Conservation (phyloP, 169 alveolate genomes). For the Plasmodium gallinaceum region DNA sequence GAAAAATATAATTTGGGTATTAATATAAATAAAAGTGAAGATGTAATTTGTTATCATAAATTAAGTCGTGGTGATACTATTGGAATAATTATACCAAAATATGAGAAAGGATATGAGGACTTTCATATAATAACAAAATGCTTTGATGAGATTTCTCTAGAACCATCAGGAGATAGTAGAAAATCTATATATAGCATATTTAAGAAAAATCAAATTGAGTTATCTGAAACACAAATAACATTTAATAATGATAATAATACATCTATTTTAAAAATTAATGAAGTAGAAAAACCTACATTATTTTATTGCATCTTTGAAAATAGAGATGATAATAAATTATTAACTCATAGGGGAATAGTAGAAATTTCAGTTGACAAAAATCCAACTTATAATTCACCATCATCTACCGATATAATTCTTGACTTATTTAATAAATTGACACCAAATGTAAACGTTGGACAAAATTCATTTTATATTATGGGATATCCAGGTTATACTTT, state of each 20-base stretch:
- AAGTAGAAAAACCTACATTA: slow-evolving; percentile 9
- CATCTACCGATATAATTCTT: slow-evolving; percentile 3
- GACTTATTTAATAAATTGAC: slow-evolving; percentile 38
- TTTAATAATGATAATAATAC: slow-evolving; percentile 29
- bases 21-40: slow-evolving; percentile 25
- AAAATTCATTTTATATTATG: background rate
- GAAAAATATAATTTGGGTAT: slow-evolving; percentile 38
- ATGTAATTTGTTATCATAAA: slow-evolving; percentile 55
- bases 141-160: slow-evolving; percentile 44
- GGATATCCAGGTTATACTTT: slow-evolving; percentile 36
- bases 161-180: slow-evolving; percentile 21
- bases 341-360: slow-evolving; percentile 46
- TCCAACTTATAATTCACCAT: background rate
- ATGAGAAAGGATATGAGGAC: slow-evolving; percentile 38
- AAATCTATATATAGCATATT: slow-evolving; percentile 46
- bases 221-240: background rate
- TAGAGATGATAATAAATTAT: slow-evolving; percentile 9
- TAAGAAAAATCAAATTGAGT: slow-evolving; percentile 18
- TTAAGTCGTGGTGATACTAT: slow-evolving; percentile 42
- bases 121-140: slow-evolving; percentile 38
- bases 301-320: slow-evolving; percentile 45
- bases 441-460: background rate
- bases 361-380: slow-evolving; percentile 29
- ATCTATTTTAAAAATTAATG: slow-evolving; percentile 40
- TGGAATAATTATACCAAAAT: slow-evolving; percentile 51